Conservation (phyloP, 768 basidiomycete species). For the Calocera cornea region DNA sequence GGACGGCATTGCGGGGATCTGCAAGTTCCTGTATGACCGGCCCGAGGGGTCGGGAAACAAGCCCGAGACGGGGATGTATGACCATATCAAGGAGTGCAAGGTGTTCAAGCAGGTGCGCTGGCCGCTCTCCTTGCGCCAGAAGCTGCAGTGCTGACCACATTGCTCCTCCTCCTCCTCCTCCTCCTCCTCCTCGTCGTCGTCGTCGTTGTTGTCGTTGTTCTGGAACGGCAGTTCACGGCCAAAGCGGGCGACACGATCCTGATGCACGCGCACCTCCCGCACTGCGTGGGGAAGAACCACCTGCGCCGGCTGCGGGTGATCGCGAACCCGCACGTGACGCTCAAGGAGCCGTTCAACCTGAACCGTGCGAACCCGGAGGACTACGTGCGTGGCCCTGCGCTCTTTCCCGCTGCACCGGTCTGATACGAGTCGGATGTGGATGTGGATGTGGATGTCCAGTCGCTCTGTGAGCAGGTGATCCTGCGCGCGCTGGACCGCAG, state of each 20-base stretch:
- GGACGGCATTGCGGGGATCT: slow-evolving; percentile 15
- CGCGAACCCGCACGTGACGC: slow-evolving; percentile 17
- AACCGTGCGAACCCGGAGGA: slow-evolving; percentile 14
- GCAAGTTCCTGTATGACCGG: slow-evolving; percentile 13
- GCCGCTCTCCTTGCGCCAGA: not conserved
- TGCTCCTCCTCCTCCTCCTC: too few relatives aligned
- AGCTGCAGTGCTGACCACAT: not conserved
- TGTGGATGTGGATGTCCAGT: not conserved
- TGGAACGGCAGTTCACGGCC: slow-evolving; percentile 9
- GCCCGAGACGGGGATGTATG: slow-evolving; percentile 9
- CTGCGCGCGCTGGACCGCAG: slow-evolving; percentile 13
- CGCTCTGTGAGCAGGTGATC: slow-evolving; percentile 18
- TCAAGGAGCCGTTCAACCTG: slow-evolving; percentile 16
- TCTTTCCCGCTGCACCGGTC: not conserved
- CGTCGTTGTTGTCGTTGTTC: too few relatives aligned
- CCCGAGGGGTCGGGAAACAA: slow-evolving; percentile 15
- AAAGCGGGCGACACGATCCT: slow-evolving; percentile 17
- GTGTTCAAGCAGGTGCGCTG: slow-evolving; percentile 7
- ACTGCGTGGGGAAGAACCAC: slow-evolving; percentile 13
- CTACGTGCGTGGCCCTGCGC: slow-evolving; percentile 5
- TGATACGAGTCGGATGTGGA: too few relatives aligned
- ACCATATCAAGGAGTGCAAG: slow-evolving; percentile 10
- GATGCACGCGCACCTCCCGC: slow-evolving; percentile 15
- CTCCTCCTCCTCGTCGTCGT: too few relatives aligned
- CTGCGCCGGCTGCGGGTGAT: slow-evolving; percentile 16